Percentiles rank a stretch among this genome's conserved stretches.
These are phyloP conservation scores for Claviceps pusilla DNA, from an alignment of 2,329 filamentous ascomycete species.

Conservation along the genomic window DNA sequence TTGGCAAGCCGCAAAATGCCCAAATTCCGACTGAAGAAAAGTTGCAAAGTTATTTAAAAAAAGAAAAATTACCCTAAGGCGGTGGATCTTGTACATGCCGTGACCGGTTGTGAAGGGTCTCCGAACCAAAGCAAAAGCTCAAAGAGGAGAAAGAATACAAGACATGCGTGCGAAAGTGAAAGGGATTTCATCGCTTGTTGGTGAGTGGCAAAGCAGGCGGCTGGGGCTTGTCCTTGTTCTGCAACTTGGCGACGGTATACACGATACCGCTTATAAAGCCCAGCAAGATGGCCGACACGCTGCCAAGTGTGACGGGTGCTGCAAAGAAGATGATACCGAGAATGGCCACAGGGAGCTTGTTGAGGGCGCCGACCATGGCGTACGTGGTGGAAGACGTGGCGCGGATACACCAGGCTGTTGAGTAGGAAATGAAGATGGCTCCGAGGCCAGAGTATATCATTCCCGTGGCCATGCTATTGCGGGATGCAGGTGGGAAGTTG, in stretches of 20 bases:
- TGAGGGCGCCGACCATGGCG: slow-evolving; percentile 94
- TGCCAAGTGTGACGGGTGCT: slow-evolving; percentile 80
- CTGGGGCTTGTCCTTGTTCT: slow-evolving; percentile 3
- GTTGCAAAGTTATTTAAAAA: no score
- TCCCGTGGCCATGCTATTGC: slow-evolving; percentile 66
- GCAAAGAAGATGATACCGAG: slow-evolving; percentile 91
- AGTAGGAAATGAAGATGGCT: slow-evolving; percentile 96
- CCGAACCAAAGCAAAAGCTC: not conserved
- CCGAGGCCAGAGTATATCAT: slow-evolving; percentile 91
- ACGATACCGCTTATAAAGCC: slow-evolving; percentile 88
- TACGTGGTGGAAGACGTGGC: slow-evolving; percentile 96
- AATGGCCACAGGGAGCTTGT: slow-evolving; percentile 92
- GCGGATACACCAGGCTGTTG: slow-evolving; percentile 95
- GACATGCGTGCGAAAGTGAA: not conserved
- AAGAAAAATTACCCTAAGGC: no score
- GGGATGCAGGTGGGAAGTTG: slow-evolving; percentile 73
- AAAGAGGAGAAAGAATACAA: not conserved
- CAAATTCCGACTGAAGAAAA: not conserved
- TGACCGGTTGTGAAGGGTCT: not conserved
- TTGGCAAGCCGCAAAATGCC: not conserved
- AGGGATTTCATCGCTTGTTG: slow-evolving; percentile 1
- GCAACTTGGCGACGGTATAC: slow-evolving; percentile 38
- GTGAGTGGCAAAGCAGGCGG: slow-evolving; percentile 3
- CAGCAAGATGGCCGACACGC: slow-evolving; percentile 76
- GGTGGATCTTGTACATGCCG: not conserved